phyloP scores from a whole-genome alignment of 2,329 filamentous ascomycete genomes.

The Incumbomyces delicatus region DNA sequence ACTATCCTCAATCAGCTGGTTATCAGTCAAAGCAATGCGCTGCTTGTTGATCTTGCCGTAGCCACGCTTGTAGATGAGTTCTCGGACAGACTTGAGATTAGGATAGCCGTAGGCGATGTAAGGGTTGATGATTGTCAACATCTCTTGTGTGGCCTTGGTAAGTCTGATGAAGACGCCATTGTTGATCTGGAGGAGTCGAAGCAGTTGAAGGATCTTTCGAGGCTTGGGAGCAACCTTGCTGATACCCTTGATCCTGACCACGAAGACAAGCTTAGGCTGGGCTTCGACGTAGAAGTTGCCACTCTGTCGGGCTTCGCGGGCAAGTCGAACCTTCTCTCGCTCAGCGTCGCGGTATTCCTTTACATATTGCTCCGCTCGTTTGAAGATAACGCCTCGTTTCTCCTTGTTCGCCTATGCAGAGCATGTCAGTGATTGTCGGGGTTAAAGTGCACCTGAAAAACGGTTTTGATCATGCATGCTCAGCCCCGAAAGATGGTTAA shows the following conservation, averaged over 20 bases:
- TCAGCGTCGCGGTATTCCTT: slow-evolving; percentile 98
- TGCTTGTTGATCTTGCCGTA: slow-evolving; percentile 99
- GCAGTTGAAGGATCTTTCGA: slow-evolving; percentile 98
- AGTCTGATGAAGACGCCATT: slow-evolving; percentile 96
- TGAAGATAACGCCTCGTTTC: slow-evolving; percentile 98
- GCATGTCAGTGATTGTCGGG: slow-evolving; percentile 10
- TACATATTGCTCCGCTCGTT: slow-evolving; percentile 99
- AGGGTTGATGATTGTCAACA: slow-evolving; percentile 97
- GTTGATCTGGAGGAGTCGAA: slow-evolving; percentile 99
- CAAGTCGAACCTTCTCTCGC: slow-evolving; percentile 94
- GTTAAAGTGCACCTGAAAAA: not conserved
- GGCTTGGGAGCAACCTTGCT: slow-evolving; percentile 99
- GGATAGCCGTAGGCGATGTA: slow-evolving; percentile 99
- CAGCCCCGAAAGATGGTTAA: slow-evolving; percentile 99
- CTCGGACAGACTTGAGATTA: slow-evolving; percentile 97
- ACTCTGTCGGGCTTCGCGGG: slow-evolving; percentile 79
- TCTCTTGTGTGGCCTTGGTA: slow-evolving; percentile 95
- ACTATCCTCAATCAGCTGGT: slow-evolving; percentile 91
- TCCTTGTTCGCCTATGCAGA: slow-evolving; percentile 78
- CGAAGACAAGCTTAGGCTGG: slow-evolving; percentile 93
- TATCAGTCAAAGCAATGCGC: slow-evolving; percentile 91
- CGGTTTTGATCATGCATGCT: too few relatives aligned
- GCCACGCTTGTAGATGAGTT: slow-evolving; percentile 99
- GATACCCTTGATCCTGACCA: slow-evolving; percentile 99
- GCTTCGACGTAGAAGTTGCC: slow-evolving; percentile 90